A percentile compares a stretch with the other conserved stretches of the same genome.
Evolutionary conservation across 345 rosid species (phyloP).

Genomic region (Eucalyptus regnans): DNA sequence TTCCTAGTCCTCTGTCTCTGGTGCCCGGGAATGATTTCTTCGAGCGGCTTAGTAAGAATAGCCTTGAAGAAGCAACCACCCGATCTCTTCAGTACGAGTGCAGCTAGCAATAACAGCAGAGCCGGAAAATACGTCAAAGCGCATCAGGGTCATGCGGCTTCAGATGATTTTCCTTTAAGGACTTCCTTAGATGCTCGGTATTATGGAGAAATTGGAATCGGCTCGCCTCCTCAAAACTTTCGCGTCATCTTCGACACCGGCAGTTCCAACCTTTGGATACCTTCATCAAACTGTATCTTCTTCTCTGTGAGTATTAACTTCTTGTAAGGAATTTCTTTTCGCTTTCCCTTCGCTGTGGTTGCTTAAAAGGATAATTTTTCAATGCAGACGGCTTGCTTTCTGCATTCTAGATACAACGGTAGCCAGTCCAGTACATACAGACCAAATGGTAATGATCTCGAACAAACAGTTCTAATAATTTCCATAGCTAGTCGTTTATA

Average conservation of each 20-base stretch:
- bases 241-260: slow-evolving; percentile 74
- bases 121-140: neutral
- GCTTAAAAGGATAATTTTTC: neutral
- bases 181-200: slow-evolving; percentile 8
- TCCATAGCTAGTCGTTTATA: neutral
- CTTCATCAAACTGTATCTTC: slow-evolving; percentile 58
- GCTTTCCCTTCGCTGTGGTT: neutral
- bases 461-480: neutral
- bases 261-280: slow-evolving; percentile 87
- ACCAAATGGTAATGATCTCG: slow-evolving; percentile 17
- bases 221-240: slow-evolving; percentile 66
- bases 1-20: slow-evolving; percentile 3
- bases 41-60: slow-evolving; percentile 19
- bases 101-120: slow-evolving; percentile 7
- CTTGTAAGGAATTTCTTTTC: neutral
- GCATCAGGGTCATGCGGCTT: neutral
- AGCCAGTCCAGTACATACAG: slow-evolving; percentile 42
- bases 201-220: slow-evolving; percentile 59
- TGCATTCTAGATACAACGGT: slow-evolving; percentile 55
- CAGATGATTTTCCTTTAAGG: neutral
- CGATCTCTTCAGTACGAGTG: slow-evolving; percentile 12
- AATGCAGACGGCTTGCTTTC: slow-evolving; percentile 50
- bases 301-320: slow-evolving; percentile 29
- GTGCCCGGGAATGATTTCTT: slow-evolving; percentile 4
- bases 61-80: slow-evolving; percentile 20